Base-by-base conservation (phyloP, 257 asterid species). In the Primulina tabacum region DNA sequence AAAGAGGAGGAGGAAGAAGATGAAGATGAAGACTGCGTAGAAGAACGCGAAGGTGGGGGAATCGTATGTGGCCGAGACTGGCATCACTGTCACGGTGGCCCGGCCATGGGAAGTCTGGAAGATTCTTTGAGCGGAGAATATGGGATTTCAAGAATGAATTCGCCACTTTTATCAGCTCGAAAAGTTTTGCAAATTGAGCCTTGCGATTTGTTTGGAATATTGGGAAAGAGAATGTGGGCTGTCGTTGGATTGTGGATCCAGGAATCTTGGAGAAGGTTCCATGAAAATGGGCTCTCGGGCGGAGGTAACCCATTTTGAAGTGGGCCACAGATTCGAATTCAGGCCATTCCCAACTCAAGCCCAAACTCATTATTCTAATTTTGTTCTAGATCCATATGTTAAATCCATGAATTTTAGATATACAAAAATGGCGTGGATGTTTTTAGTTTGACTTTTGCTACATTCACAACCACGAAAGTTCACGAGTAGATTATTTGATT, bases 131-230 rank as follows among this genome's bases (percentile, higher is more conserved):
- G 47, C 34, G 21, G 58, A 38, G 65, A 50, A 14, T n/a, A 26
- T 59, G 35, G 69, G 68, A 63, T 18, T 38, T 68, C 59, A 14
- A 30, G 60, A 72, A 43, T 40, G 59, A 71, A 57, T 56, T 68
- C 28, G 55, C 30, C 69, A 26, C 64, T 58, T 62, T 53, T 24
- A 26, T 76, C 40, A 63, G 67, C 32, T 47, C 57, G 2, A 64
- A 62, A 59, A 73, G 33, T 12, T 71, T 24, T 26, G 80, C 29
- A 60, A 73, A 69, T 32, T 61, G 82, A 74, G 61, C 47, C 47
- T 70, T 24, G 72, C 79, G 80, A 81, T 81, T 78, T 52, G 53
- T 43, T n/a, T 34, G 76, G 78, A 79, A 79, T 79, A 52, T 68
- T 64, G 62, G 71, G 10, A 35, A 18, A 21, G 71, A 52, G 34